Percentiles rank a stretch among this genome's conserved stretches.
phyloP scores from a whole-genome alignment of 768 basidiomycete species.

The Aureoboletus auriporus region DNA sequence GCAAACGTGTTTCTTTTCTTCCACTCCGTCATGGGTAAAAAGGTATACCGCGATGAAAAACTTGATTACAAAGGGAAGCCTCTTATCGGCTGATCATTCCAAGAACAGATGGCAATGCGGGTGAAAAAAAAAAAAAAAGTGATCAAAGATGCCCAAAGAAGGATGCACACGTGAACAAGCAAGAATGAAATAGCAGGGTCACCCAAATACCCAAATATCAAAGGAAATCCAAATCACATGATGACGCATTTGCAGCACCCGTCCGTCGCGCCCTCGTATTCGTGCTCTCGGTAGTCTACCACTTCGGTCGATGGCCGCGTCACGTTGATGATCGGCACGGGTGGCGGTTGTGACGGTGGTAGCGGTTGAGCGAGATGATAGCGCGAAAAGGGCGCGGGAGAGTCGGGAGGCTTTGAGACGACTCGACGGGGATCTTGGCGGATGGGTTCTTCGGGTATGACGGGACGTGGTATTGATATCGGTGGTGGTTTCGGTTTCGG shows the following conservation, averaged over 20 bases:
- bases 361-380: conserved; percentile 35
- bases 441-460: conserved; percentile 28
- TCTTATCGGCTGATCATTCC: conserved; percentile 11
- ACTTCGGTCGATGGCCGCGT: conserved; percentile 28
- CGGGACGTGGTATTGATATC: conserved; percentile 14
- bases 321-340: conserved; percentile 27
- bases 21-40: conserved; percentile 19
- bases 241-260: conserved; percentile 80
- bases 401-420: conserved; percentile 35
- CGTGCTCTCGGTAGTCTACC: conserved; percentile 22
- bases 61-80: conserved; percentile 12
- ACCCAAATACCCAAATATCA: conserved; percentile 19
- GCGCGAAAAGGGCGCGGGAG: conserved; percentile 62
- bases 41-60: conserved; percentile 22
- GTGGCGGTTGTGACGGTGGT: too few relatives aligned
- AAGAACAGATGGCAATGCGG: conserved; percentile 7
- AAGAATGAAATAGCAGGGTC: conserved; percentile 20
- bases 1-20: conserved; percentile 6
- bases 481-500: conserved; percentile 3
- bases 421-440: conserved; percentile 17
- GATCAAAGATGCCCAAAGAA: conserved; percentile 4
- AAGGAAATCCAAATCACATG: conserved; percentile 53
- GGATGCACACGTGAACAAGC: conserved; percentile 21
- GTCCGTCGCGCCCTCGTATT: conserved; percentile 44
- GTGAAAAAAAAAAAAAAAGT: background rate